Evolutionary conservation across 208 protist genomes (phyloP).

Genomic region (Wallacemonas sp.): DNA sequence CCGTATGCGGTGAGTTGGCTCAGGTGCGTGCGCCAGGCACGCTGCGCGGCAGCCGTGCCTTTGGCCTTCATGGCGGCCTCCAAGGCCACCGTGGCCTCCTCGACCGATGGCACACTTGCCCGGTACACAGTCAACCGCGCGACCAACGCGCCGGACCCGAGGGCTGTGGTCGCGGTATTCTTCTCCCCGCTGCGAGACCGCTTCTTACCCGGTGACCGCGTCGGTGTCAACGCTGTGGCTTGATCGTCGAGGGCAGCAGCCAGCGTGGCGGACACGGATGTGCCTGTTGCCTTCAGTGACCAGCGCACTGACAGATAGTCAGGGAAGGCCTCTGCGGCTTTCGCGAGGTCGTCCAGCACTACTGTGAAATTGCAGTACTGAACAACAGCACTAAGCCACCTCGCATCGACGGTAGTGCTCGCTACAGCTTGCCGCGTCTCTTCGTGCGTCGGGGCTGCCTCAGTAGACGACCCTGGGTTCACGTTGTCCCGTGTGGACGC

Average conservation of each 20-base stretch:
- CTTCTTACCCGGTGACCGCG: background rate
- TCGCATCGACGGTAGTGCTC: slow-evolving; percentile 29
- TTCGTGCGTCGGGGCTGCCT: background rate
- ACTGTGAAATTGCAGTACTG: slow-evolving; percentile 59
- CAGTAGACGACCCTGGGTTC: background rate
- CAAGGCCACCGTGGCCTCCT: slow-evolving; percentile 28
- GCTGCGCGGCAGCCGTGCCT: slow-evolving; percentile 14
- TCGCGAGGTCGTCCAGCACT: slow-evolving; percentile 58
- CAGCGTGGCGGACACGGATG: background rate
- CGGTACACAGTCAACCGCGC: slow-evolving; percentile 5
- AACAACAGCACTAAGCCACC: slow-evolving; percentile 67
- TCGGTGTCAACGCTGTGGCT: background rate
- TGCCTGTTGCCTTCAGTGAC: slow-evolving; percentile 12
- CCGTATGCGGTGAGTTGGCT: slow-evolving; percentile 38
- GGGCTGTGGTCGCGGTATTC: background rate
- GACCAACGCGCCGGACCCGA: background rate
- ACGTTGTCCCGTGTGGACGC: background rate
- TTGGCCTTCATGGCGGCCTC: slow-evolving; percentile 15
- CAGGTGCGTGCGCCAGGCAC: slow-evolving; percentile 30
- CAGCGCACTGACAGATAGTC: slow-evolving; percentile 47
- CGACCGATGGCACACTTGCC: slow-evolving; percentile 33
- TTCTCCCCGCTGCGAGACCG: background rate
- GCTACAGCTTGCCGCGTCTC: background rate
- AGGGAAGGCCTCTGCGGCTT: slow-evolving; percentile 53
- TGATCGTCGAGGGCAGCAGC: slow-evolving; percentile 2